Percentiles rank a stretch among this genome's conserved stretches.
phyloP scores from a whole-genome alignment of 163 green algal species.

The Trebouxia gelatinosa region DNA sequence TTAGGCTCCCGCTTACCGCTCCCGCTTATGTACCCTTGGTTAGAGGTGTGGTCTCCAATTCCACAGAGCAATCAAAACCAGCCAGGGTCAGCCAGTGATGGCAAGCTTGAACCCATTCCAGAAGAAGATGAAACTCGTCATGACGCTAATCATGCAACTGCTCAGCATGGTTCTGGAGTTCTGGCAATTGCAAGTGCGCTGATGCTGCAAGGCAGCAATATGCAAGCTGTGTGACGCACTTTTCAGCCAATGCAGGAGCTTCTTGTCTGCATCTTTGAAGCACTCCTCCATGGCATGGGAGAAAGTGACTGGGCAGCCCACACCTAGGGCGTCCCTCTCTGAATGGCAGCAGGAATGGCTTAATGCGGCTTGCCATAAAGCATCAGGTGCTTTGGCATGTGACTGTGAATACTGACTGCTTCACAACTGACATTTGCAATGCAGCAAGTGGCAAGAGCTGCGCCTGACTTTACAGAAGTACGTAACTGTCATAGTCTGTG shows the following conservation, averaged over 20 bases:
- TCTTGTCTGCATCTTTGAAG: conserved; percentile 45
- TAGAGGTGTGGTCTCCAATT: background rate
- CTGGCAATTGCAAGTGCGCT: too few relatives aligned
- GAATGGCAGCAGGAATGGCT: background rate
- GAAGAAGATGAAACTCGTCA: background rate
- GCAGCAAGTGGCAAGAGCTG: too few relatives aligned
- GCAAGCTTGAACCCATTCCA: background rate
- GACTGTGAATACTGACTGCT: too few relatives aligned
- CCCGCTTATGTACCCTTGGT: background rate
- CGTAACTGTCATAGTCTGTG: background rate
- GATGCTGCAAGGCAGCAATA: too few relatives aligned
- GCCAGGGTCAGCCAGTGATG: too few relatives aligned
- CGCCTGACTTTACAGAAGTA: too few relatives aligned
- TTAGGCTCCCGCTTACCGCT: conserved; percentile 16
- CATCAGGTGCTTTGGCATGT: background rate
- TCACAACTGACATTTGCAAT: background rate
- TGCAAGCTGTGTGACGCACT: too few relatives aligned
- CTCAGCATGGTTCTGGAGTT: background rate
- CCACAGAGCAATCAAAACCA: too few relatives aligned
- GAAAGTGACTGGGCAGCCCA: conserved; percentile 43
- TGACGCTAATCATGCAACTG: background rate
- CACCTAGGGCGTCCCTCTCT: conserved; percentile 10
- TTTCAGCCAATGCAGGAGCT: conserved; percentile 33
- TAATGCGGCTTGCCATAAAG: background rate
- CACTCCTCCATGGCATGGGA: conserved; percentile 33